Evolutionary conservation across 345 rosid genomes (phyloP).

Genomic region (Diplotaxis tenuifolia): DNA sequence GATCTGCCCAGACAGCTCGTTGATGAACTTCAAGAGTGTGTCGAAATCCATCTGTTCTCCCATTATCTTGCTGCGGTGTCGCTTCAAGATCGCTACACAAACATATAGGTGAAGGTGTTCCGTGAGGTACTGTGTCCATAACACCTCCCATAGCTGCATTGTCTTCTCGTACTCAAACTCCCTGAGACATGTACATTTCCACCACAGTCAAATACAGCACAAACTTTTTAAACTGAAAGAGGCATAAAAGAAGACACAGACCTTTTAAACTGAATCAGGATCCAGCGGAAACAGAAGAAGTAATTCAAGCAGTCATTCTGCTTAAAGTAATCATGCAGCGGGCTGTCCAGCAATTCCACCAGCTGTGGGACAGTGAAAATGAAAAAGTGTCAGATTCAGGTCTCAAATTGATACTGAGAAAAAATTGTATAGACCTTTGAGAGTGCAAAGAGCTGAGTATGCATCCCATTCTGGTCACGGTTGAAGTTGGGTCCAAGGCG

Average conservation of each 20-base stretch:
- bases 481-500: constrained; percentile 98
- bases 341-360: constrained; percentile 87
- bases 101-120: constrained; percentile 90
- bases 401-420: constrained; percentile 4
- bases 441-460: constrained; percentile 90
- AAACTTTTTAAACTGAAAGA: not conserved
- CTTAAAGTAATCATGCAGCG: constrained; percentile 82
- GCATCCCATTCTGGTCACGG: constrained; percentile 98
- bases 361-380: constrained; percentile 48
- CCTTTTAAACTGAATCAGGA: constrained; percentile 95
- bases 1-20: constrained; percentile 80
- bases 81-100: constrained; percentile 90
- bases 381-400: constrained; percentile 20
- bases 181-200: constrained; percentile 43
- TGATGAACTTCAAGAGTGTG: constrained; percentile 87
- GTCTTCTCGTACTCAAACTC: constrained; percentile 80
- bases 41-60: constrained; percentile 97
- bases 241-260: constrained; percentile 26
- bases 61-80: constrained; percentile 74
- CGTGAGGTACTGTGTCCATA: constrained; percentile 83
- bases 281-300: constrained; percentile 99
- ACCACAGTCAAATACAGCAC: constrained; percentile 17
- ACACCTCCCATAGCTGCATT: constrained; percentile 88
- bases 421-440: constrained; percentile 58
- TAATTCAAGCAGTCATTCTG: constrained; percentile 97